Evolutionary conservation across 176 grass and related monocot genomes (phyloP), one percentile per base, ranked within the genome.

Genomic region (Eragrostis nindensis): DNA sequence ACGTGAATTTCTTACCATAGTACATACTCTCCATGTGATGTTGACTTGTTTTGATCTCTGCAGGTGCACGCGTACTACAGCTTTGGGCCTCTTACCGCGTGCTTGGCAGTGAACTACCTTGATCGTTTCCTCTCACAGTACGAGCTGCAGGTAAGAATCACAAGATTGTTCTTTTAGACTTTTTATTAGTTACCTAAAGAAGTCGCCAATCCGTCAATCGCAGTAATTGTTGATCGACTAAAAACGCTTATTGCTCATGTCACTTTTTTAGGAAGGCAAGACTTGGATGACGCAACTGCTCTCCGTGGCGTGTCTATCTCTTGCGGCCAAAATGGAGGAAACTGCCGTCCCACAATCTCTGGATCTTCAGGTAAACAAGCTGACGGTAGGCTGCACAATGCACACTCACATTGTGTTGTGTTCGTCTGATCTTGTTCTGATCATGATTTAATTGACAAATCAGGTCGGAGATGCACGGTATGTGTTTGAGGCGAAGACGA

Each of bases 241-340:
- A n/a, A n/a, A 21, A 9, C 68, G 65, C 70, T 63, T 60, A 14
- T 18, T 3, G 19, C 22, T 32, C 13, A 67, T 63, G 42, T 64
- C 54, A 75, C n/a, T n/a, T 61, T 70, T 84, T 57, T 80, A 97
- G 94, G 87, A 97, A 67, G 91, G 87, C 79, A 90, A 94, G 68
- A 80, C 80, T 66, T 97, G 94, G 94, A 94, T 86, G 87, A 90
- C 91, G 46, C 91, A 94, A 62, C 75, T 97, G 68, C 82, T 97
- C 16, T 90, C 94, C 25, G 91, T 94, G 48, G 94, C 91, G 40
- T 97, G 91, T 69, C 70, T 97, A 24, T 97, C 89, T 67, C 50
- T 97, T 5, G 94, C 94, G 16, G 89, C 94, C 36, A 97, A 97
- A 88, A 94, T 97, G 89, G 91, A 97, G 75, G 91, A 97, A 81